Base-by-base conservation (phyloP, 441 rosid species). In the Euphorbia celastroides region DNA sequence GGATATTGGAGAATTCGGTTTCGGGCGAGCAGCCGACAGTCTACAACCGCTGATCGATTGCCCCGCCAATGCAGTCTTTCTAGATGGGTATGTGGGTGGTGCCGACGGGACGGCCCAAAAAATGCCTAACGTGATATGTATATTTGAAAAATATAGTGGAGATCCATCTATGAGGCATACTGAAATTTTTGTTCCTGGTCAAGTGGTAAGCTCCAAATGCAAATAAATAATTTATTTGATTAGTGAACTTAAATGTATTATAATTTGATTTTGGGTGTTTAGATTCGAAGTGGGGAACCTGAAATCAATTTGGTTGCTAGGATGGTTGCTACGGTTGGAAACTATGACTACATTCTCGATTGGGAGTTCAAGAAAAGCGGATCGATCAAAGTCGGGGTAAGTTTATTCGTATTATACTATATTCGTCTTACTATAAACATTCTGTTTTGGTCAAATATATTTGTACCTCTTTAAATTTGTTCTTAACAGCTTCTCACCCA, bases 301-400 rank as follows among this genome's bases (percentile, higher is more conserved):
- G 92, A 86, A 56, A 79, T 77, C 26, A 87, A 80, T 70, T 74
- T 91, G 72, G 90, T 88, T 51, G 90, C 81, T 16, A 76, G 97
- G 60, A 88, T 86, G 92, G 84, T 91, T 8, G 89, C 93, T 12
- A 87, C 89, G 0, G 83, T 87, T 0, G 97, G 97, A 59, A 91
- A 91, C 62, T 90, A 88, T 50, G 97, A 88, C 73, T 90, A 88
- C 66, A 68, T 88, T 5, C 78, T 90, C 20, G 88, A 87, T 67
- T 88, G 92, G 93, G 97, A 88, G 72, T 91, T 91, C 78, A 80
- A 78, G 76, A 79, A 75, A 64, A 74, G 75, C 72, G 97, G 96
- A 55, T 42, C 83, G 71, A 83, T 91, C 65, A 80, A 83, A 80
- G 76, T 87, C 59, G 92, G 90, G 75, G 95, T 88, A 77, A 65